These are phyloP conservation scores for Alternaria viburni DNA, from an alignment of 2,329 filamentous ascomycete genomes.

Conservation along the genomic window DNA sequence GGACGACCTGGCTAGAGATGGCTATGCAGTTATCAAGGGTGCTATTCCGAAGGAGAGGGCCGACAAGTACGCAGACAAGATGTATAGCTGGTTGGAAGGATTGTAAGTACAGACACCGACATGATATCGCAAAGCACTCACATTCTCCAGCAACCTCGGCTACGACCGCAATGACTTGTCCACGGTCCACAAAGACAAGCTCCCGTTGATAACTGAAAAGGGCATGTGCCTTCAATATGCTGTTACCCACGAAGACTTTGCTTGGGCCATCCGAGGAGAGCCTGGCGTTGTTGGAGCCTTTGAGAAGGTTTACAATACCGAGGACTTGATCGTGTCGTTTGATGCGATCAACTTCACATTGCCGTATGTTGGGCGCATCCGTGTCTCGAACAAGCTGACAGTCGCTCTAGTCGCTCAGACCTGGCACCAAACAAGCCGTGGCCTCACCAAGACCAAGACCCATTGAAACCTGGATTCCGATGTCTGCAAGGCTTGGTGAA, in stretches of 20 bases:
- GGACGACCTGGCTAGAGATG: slow-evolving; percentile 29
- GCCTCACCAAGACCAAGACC: slow-evolving; percentile 44
- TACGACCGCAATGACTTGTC: slow-evolving; percentile 28
- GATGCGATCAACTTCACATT: slow-evolving; percentile 49
- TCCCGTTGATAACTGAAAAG: slow-evolving; percentile 28
- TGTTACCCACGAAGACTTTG: slow-evolving; percentile 50
- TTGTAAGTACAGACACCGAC: slow-evolving; percentile 27
- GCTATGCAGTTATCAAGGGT: slow-evolving; percentile 53
- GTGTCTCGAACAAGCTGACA: neutral
- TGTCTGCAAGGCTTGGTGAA: slow-evolving; percentile 62
- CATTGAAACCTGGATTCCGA: slow-evolving; percentile 53
- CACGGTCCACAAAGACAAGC: slow-evolving; percentile 27
- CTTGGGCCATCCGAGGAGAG: slow-evolving; percentile 50
- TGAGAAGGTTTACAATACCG: slow-evolving; percentile 42
- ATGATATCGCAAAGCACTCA: neutral
- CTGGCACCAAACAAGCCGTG: slow-evolving; percentile 38
- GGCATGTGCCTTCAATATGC: slow-evolving; percentile 40
- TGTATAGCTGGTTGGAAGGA: slow-evolving; percentile 40
- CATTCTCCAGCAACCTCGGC: slow-evolving; percentile 19
- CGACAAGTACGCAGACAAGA: slow-evolving; percentile 40
- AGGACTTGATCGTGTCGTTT: slow-evolving; percentile 48
- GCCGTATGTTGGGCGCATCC: neutral
- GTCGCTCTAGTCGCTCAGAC: slow-evolving; percentile 27
- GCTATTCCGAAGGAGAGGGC: slow-evolving; percentile 53
- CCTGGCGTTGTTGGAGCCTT: slow-evolving; percentile 42